A percentile compares a stretch with the other conserved stretches of the same genome.
Conservation (phyloP, 2,329 filamentous ascomycete genomes). For the Microdochium bolleyi region DNA sequence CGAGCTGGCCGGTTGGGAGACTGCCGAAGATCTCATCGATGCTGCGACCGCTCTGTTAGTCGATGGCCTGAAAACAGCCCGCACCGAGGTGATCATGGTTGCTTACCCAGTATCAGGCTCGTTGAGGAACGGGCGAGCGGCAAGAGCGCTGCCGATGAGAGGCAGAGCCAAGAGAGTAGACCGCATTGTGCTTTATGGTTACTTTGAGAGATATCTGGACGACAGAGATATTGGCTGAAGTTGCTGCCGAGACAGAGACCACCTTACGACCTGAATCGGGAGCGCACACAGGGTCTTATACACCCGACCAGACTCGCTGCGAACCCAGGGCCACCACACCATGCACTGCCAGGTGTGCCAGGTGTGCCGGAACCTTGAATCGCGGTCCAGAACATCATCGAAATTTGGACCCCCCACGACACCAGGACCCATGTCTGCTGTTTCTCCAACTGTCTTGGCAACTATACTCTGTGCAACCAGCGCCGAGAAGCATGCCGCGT, state of each 20-base stretch:
- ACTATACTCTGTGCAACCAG: background rate
- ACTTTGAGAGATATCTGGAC: background rate
- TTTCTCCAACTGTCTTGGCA: background rate
- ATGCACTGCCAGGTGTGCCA: too few relatives aligned
- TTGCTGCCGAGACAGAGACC: too few relatives aligned
- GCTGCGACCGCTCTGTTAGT: background rate
- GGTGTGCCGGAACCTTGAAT: background rate
- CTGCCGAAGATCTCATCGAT: constrained; percentile 23
- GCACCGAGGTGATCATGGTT: background rate
- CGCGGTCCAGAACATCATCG: background rate
- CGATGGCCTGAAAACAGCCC: background rate
- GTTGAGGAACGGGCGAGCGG: constrained; percentile 7
- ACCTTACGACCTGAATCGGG: too few relatives aligned
- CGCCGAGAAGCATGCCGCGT: background rate
- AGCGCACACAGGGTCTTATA: too few relatives aligned
- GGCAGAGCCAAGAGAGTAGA: background rate
- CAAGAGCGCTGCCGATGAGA: constrained; percentile 2
- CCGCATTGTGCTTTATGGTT: background rate
- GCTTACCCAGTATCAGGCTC: constrained; percentile 7
- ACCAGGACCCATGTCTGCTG: background rate
- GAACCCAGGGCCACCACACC: too few relatives aligned
- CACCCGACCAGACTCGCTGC: too few relatives aligned
- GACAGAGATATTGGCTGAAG: background rate
- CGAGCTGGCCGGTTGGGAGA: constrained; percentile 25
- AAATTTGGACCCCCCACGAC: background rate